A percentile compares a stretch with the other conserved stretches of the same genome.
These are phyloP conservation scores for Naganishia albida DNA, from an alignment of 1,284 basidiomycete species.

Conservation along the genomic window DNA sequence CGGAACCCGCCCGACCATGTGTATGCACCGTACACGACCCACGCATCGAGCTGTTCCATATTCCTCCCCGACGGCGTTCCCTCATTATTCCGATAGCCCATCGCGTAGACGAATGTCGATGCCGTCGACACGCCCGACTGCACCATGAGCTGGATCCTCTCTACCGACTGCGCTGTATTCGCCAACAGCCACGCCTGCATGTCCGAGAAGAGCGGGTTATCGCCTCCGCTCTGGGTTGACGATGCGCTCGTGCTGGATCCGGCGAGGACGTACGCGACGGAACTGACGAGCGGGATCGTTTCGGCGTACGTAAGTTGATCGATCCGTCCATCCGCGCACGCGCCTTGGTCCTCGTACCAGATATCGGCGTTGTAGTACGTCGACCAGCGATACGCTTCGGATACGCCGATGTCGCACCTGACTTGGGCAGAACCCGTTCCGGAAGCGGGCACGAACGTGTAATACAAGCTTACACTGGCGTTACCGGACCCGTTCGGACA, in stretches of 20 bases:
- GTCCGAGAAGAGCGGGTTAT: not conserved
- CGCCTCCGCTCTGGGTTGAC: not conserved
- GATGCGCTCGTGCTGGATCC: not conserved
- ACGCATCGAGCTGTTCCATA: not conserved
- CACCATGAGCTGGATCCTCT: not conserved
- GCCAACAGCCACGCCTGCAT: constrained; percentile 1
- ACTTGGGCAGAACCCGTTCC: not conserved
- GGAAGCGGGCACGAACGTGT: not conserved
- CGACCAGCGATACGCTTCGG: not conserved
- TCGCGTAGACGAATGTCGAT: not conserved
- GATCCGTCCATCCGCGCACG: not conserved
- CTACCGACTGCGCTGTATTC: not conserved
- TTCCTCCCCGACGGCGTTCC: not conserved
- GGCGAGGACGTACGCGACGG: not conserved
- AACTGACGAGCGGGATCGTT: not conserved
- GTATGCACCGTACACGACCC: not conserved
- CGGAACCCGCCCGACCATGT: not conserved
- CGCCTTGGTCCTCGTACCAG: not conserved
- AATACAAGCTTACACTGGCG: not conserved
- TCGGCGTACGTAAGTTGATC: not conserved
- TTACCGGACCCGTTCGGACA: not conserved
- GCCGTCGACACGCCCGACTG: not conserved
- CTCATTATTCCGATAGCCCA: not conserved
- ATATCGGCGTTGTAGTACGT: not conserved
- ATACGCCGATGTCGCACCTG: not conserved